Evolutionary conservation across 257 asterid genomes (phyloP), one percentile per base, ranked within the genome.

Genomic region (Fraxinus quadrangulata): DNA sequence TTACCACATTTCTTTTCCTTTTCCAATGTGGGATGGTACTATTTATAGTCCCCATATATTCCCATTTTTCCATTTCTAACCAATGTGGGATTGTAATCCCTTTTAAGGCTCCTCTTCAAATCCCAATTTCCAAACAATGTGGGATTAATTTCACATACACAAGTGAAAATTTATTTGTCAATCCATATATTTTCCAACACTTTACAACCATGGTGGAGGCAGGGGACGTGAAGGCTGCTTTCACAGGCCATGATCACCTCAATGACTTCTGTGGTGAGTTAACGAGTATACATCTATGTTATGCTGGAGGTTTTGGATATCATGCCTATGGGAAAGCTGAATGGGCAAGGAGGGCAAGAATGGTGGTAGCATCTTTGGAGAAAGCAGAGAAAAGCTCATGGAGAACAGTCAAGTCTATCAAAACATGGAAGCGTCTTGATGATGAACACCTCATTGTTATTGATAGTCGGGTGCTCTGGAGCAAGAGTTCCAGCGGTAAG

Each of bases 271-370:
- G 99, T 66, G 99, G 98, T 3, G 84, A 92, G 84, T 71, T 90
- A 61, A 85, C 73, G 0, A 90, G 95, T 68, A 82, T 95, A 73
- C 85, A 90, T 72, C 90, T 95, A 16, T 95, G 99, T 84, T 95
- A 93, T 78, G 97, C 93, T 76, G 99, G 99, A 40, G 99, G 99
- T 26, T 93, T 93, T 12, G 99, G 99, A 12, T 95, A 95, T 73
- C 99, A 93, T 80, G 99, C 98, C 3, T 95, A 95, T 73, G 99
- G 99, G 78, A 87, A 90, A 84, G 90, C 96, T 2, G 98, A 98
- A 68, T 95, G 99, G 99, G 67, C 90, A 11, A 90, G 99, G 84
- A 88, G 99, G 85, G 92, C 99, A 24, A 92, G 99, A 78, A 77
- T 92, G 91, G 97, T 95, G 72, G 90, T 88, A 5, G 95, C 90